Conservation (phyloP, 1,284 basidiomycete genomes). For the Heterobasidion annosum region DNA sequence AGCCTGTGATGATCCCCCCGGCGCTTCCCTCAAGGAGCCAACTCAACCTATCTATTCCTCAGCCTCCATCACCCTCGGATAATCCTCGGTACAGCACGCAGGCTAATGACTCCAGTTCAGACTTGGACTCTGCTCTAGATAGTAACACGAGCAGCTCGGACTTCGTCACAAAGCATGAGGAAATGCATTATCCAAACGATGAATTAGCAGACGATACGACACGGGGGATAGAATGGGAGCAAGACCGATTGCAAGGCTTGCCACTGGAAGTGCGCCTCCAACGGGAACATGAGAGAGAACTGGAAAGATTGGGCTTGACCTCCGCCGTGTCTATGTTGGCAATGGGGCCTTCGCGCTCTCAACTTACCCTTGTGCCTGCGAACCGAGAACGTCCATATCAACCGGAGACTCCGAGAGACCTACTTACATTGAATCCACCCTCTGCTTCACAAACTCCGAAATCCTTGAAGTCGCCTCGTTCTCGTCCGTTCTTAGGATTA, state of each 20-base stretch:
- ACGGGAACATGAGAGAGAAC: constrained; percentile 17
- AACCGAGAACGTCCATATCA: neutral
- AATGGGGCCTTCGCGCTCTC: constrained; percentile 7
- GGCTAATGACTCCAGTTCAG: constrained; percentile 6
- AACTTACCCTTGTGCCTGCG: constrained; percentile 7
- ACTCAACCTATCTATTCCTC: constrained; percentile 7
- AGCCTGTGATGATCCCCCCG: neutral
- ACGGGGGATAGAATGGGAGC: constrained; percentile 19
- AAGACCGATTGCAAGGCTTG: constrained; percentile 19
- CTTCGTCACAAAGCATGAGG: constrained; percentile 13
- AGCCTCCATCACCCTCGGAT: constrained; percentile 4
- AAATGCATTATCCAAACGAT: neutral
- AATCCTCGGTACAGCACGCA: constrained; percentile 11
- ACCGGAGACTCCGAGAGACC: neutral
- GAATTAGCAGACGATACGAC: neutral
- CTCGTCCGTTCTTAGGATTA: neutral
- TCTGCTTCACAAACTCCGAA: neutral
- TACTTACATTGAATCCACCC: neutral
- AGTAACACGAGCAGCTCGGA: constrained; percentile 16
- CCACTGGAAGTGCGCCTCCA: constrained; percentile 18
- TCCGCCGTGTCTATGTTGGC: constrained; percentile 5
- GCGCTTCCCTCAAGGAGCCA: neutral
- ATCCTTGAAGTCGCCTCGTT: neutral
- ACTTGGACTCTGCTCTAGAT: constrained; percentile 5
- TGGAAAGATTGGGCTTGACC: constrained; percentile 10